These are phyloP conservation scores for Coriaria nepalensis DNA, from an alignment of 306 rosid genomes.

Conservation along the genomic window DNA sequence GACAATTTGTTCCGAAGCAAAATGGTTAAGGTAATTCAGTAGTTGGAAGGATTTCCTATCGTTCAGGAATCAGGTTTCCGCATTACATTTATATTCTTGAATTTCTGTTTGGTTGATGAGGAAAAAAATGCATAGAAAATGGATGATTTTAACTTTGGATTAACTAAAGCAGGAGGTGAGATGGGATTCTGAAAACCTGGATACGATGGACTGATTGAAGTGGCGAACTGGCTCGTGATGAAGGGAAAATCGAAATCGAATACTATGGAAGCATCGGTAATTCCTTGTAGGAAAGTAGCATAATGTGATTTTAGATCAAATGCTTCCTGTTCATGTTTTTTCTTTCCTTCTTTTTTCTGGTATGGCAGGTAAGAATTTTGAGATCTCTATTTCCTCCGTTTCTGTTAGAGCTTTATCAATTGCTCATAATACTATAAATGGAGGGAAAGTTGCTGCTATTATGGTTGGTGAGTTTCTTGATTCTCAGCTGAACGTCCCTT, in stretches of 20 bases:
- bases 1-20: constrained; percentile 68
- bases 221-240: constrained; percentile 56
- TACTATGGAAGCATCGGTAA: constrained; percentile 70
- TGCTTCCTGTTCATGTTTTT: too few species aligned
- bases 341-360: neutral
- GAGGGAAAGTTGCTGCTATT: constrained; percentile 72
- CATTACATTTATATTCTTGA: neutral
- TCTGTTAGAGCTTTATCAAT: constrained; percentile 59
- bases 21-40: constrained; percentile 48
- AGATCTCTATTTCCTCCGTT: constrained; percentile 71
- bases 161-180: constrained; percentile 44
- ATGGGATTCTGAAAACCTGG: constrained; percentile 78
- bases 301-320: neutral
- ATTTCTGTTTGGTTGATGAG: constrained; percentile 5
- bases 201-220: constrained; percentile 79
- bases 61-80: neutral
- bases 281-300: neutral
- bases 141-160: neutral
- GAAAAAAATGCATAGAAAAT: neutral
- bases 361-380: constrained; percentile 52
- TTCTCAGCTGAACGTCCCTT: neutral
- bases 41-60: neutral
- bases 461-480: constrained; percentile 71
- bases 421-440: constrained; percentile 53
- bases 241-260: constrained; percentile 47